Evolutionary conservation across 2,329 filamentous ascomycete genomes (phyloP).

Genomic region (Canariomyces notabilis): DNA sequence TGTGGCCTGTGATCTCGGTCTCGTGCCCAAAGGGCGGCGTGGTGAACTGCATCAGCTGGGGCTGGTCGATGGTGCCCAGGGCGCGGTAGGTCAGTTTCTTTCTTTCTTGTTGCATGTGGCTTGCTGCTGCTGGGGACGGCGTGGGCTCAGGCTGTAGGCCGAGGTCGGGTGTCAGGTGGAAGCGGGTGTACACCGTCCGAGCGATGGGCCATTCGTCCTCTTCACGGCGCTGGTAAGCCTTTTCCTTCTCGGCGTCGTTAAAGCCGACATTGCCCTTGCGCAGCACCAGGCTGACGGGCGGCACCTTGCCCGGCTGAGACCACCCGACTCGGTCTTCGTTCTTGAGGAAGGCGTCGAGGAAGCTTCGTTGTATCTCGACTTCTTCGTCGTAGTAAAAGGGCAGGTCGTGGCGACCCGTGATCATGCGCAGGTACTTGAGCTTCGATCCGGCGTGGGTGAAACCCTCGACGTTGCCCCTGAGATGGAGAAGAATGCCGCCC

Average conservation of each 20-base stretch:
- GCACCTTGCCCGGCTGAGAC: slow-evolving; percentile 51
- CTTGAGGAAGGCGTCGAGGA: slow-evolving; percentile 68
- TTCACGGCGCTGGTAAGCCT: slow-evolving; percentile 46
- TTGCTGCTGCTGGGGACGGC: no score
- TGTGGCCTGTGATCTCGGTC: slow-evolving; percentile 65
- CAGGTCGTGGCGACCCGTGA: slow-evolving; percentile 65
- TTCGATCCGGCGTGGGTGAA: slow-evolving; percentile 59
- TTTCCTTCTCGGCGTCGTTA: slow-evolving; percentile 59
- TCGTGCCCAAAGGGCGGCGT: slow-evolving; percentile 55
- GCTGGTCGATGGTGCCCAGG: slow-evolving; percentile 51
- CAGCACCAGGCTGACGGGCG: slow-evolving; percentile 56
- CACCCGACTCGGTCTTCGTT: slow-evolving; percentile 59
- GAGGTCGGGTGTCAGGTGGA: slow-evolving; percentile 48
- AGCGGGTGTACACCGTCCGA: slow-evolving; percentile 58
- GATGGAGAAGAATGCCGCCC: slow-evolving; percentile 65
- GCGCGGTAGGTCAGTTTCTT: slow-evolving; percentile 53
- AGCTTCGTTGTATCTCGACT: slow-evolving; percentile 61
- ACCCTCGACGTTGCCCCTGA: slow-evolving; percentile 64
- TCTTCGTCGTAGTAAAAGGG: slow-evolving; percentile 69
- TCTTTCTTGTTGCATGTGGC: no score
- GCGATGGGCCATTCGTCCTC: slow-evolving; percentile 65
- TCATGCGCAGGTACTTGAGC: slow-evolving; percentile 64
- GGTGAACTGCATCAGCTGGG: slow-evolving; percentile 52
- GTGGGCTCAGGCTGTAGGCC: slow-evolving; percentile 37
- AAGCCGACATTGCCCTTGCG: slow-evolving; percentile 63